Evolutionary conservation across 805 yeast species (phyloP).

Genomic region (Saccharomycopsis oosterbeekiorum): DNA sequence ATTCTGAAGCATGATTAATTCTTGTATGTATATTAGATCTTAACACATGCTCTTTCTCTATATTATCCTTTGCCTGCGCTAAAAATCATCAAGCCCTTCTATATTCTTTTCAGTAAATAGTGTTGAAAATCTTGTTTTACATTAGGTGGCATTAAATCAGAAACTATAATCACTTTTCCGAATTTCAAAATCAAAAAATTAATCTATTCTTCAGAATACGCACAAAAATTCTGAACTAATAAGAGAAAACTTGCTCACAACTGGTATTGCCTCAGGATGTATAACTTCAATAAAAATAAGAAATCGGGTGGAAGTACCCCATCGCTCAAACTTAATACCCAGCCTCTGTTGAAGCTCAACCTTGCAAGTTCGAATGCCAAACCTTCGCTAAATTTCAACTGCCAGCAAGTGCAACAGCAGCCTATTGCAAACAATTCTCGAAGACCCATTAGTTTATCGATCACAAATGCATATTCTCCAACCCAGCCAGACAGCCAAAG

Average conservation of each 20-base stretch:
- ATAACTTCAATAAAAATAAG: not conserved
- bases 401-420: not conserved
- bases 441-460: constrained; percentile 11
- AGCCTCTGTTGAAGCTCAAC: not conserved
- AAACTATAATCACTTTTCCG: too few relatives aligned
- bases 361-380: not conserved
- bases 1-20: too few relatives aligned
- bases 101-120: too few relatives aligned
- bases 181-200: too few relatives aligned
- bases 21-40: too few relatives aligned
- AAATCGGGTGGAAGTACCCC: not conserved
- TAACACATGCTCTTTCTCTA: too few relatives aligned
- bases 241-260: not conserved
- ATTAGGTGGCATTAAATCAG: too few relatives aligned
- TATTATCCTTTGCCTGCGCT: too few relatives aligned
- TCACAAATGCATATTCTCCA: constrained; percentile 19
- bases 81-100: too few relatives aligned
- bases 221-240: too few relatives aligned
- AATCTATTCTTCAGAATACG: too few relatives aligned
- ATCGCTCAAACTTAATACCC: not conserved
- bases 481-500: constrained; percentile 16
- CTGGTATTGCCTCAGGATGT: not conserved
- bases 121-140: too few relatives aligned
- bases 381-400: not conserved
- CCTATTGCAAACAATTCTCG: not conserved